Conservation (phyloP, 805 yeast genomes). For the Candida pini region DNA sequence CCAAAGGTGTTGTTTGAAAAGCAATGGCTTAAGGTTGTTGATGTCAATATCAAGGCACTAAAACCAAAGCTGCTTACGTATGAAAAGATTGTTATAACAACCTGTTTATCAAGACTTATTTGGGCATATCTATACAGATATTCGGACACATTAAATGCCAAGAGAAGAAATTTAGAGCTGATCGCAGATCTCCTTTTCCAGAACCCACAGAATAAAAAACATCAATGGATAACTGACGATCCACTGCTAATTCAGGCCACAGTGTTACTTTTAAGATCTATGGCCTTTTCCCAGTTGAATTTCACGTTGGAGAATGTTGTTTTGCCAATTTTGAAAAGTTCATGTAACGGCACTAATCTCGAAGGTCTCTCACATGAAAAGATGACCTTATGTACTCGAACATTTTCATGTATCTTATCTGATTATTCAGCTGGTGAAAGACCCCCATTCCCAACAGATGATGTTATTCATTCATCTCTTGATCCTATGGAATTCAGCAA, state of each 20-base stretch:
- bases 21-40: slow-evolving; percentile 68
- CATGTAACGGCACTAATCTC: slow-evolving; percentile 51
- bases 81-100: slow-evolving; percentile 51
- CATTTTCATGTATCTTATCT: slow-evolving; percentile 66
- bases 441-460: slow-evolving; percentile 72
- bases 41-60: slow-evolving; percentile 51
- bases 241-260: slow-evolving; percentile 55
- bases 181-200: slow-evolving; percentile 55
- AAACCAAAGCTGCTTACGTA: slow-evolving; percentile 52
- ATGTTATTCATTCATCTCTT: slow-evolving; percentile 30
- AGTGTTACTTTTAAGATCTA: slow-evolving; percentile 67
- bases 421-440: slow-evolving; percentile 51
- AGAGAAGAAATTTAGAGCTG: slow-evolving; percentile 69
- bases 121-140: slow-evolving; percentile 90
- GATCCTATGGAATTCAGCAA: slow-evolving; percentile 31
- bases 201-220: slow-evolving; percentile 45
- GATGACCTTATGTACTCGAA: slow-evolving; percentile 58
- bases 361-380: slow-evolving; percentile 70
- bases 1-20: slow-evolving; percentile 68
- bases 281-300: slow-evolving; percentile 75
- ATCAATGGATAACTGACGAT: slow-evolving; percentile 73
- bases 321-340: slow-evolving; percentile 57
- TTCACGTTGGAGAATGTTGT: slow-evolving; percentile 75
- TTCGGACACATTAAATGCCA: slow-evolving; percentile 83
- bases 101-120: slow-evolving; percentile 63